Evolutionary conservation across 352 stramenopile species (phyloP).

Genomic region (Phytophthora melonis): DNA sequence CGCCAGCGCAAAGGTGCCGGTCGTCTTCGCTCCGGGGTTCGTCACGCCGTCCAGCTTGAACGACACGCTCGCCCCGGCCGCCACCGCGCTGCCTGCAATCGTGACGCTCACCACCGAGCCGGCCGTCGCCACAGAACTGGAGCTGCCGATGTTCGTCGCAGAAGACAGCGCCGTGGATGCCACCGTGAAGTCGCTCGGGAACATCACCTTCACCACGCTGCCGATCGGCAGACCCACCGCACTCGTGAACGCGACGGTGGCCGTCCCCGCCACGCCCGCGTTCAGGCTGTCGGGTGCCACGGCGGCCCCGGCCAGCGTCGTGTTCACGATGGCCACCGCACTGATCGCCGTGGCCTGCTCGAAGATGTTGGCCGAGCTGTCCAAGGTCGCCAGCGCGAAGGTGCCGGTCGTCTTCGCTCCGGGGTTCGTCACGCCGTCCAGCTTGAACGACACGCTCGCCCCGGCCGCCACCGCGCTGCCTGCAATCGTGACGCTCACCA

Average conservation of each 20-base stretch:
- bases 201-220: slow-evolving; percentile 46
- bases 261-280: slow-evolving; percentile 36
- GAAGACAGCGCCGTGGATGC: slow-evolving; percentile 29
- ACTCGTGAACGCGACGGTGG: slow-evolving; percentile 51
- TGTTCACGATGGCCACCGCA: slow-evolving; percentile 30
- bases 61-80: slow-evolving; percentile 36
- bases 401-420: slow-evolving; percentile 48
- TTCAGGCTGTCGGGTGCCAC: slow-evolving; percentile 40
- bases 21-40: slow-evolving; percentile 58
- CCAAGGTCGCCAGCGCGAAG: slow-evolving; percentile 50
- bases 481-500: slow-evolving; percentile 41
- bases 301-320: slow-evolving; percentile 16
- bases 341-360: slow-evolving; percentile 6
- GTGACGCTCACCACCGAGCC: slow-evolving; percentile 38
- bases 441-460: slow-evolving; percentile 47
- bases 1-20: slow-evolving; percentile 46
- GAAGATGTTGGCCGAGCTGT: slow-evolving; percentile 33
- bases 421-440: slow-evolving; percentile 63
- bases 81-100: slow-evolving; percentile 36
- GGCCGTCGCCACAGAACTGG: slow-evolving; percentile 34
- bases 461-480: slow-evolving; percentile 35
- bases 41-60: slow-evolving; percentile 60
- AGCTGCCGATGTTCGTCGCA: slow-evolving; percentile 36
- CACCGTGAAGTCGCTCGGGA: slow-evolving; percentile 50
- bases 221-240: slow-evolving; percentile 42